These are phyloP conservation scores for Petasospora rhodanensis DNA, from an alignment of 1,139 yeast species.

Conservation along the genomic window DNA sequence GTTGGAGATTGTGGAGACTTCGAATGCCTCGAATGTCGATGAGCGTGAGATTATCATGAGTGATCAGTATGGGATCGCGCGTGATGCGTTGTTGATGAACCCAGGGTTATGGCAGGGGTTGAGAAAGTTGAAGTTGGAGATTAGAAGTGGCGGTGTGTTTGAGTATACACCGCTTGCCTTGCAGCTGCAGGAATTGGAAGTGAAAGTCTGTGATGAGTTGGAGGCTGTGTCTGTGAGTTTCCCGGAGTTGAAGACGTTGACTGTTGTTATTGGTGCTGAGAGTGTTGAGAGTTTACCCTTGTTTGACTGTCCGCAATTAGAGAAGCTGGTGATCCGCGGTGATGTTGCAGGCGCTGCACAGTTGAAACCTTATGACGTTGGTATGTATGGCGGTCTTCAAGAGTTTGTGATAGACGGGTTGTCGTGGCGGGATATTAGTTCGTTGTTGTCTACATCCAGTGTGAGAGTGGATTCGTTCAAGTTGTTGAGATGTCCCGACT, in stretches of 20 bases:
- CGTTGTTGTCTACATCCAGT: too few relatives aligned
- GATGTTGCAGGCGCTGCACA: too few relatives aligned
- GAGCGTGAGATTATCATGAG: conserved; percentile 4
- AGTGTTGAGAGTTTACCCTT: too few relatives aligned
- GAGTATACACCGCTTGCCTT: conserved; percentile 1
- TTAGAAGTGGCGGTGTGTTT: conserved; percentile 2
- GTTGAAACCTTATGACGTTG: too few relatives aligned
- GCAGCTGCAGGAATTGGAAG: conserved; percentile 3
- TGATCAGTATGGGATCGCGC: conserved; percentile 2
- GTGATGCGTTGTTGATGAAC: conserved; percentile 2
- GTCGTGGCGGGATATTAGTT: too few relatives aligned
- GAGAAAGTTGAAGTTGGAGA: not conserved
- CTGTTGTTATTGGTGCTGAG: too few relatives aligned
- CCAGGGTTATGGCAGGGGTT: conserved; percentile 2
- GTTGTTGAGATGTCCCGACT: too few relatives aligned
- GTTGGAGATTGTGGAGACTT: not conserved
- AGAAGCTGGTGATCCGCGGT: too few relatives aligned
- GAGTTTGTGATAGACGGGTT: too few relatives aligned
- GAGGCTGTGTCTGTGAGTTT: not conserved
- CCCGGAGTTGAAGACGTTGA: not conserved
- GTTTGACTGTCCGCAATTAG: too few relatives aligned
- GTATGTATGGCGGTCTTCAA: too few relatives aligned
- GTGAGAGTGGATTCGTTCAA: too few relatives aligned
- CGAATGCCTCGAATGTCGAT: not conserved
- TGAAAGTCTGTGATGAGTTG: conserved; percentile 4